These are phyloP conservation scores for Kingdonia uniflora DNA, from an alignment of 164 flowering plant species.

Conservation along the genomic window DNA sequence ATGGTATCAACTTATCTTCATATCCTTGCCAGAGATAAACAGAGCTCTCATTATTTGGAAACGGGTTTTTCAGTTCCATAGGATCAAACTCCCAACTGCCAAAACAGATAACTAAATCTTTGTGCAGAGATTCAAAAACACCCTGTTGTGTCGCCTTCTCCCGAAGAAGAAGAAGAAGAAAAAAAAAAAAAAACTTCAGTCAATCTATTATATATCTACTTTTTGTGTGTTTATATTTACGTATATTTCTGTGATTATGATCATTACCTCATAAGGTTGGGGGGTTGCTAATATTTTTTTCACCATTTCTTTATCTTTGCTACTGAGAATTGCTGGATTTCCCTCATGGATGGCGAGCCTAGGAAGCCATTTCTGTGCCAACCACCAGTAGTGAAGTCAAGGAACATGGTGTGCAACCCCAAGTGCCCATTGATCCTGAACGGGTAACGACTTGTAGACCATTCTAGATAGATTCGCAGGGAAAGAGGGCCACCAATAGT, in stretches of 20 bases:
- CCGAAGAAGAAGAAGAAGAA: no score
- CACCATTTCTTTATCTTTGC: constrained; percentile 30
- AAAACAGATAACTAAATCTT: constrained; percentile 49
- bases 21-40: constrained; percentile 76
- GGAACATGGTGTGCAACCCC: constrained; percentile 64
- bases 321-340: constrained; percentile 23
- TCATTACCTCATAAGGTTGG: neutral
- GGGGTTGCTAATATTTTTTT: constrained; percentile 3
- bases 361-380: constrained; percentile 70
- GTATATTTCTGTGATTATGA: neutral
- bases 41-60: constrained; percentile 45
- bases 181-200: no score
- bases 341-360: constrained; percentile 26
- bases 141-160: constrained; percentile 57
- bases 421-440: constrained; percentile 55
- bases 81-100: constrained; percentile 75
- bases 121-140: constrained; percentile 36
- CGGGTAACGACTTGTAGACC: constrained; percentile 31
- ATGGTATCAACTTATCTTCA: constrained; percentile 50
- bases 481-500: constrained; percentile 82
- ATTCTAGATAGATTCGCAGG: constrained; percentile 59
- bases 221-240: no score
- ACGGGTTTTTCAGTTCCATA: constrained; percentile 47
- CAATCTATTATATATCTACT: neutral
- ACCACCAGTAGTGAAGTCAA: constrained; percentile 85